Evolutionary conservation across 306 rosid species (phyloP).

Genomic region (Medicago ruthenica): DNA sequence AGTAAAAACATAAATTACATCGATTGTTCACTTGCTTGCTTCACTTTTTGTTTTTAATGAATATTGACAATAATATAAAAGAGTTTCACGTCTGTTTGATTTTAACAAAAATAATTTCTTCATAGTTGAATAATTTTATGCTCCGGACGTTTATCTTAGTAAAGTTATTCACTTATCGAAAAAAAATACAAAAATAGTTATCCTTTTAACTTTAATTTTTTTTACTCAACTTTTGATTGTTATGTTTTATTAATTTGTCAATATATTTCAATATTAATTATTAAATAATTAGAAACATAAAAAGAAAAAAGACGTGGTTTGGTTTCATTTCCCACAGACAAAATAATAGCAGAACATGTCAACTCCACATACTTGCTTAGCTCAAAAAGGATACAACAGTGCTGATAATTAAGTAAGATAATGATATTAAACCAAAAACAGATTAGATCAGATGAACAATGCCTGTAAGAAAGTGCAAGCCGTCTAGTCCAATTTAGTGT

Average conservation of each 20-base stretch:
- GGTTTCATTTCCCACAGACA: neutral
- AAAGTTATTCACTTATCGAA: no score
- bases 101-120: no score
- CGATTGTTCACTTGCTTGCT: neutral
- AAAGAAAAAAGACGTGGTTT: neutral
- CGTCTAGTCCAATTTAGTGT: neutral
- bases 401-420: neutral
- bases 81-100: no score
- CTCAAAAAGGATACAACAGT: neutral
- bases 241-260: neutral
- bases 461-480: neutral
- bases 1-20: no score
- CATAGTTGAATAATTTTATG: no score
- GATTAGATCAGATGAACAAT: neutral
- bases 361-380: slow-evolving; percentile 1
- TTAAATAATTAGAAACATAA: neutral
- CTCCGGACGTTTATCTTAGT: no score
- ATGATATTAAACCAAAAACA: slow-evolving; percentile 20
- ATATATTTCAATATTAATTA: neutral
- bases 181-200: no score
- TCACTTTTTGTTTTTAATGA: neutral
- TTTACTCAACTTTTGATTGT: neutral
- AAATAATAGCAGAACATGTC: neutral
- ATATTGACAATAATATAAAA: neutral
- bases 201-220: no score